Conservation (phyloP, 2,329 filamentous ascomycete genomes). For the Fusarium goolgardi region DNA sequence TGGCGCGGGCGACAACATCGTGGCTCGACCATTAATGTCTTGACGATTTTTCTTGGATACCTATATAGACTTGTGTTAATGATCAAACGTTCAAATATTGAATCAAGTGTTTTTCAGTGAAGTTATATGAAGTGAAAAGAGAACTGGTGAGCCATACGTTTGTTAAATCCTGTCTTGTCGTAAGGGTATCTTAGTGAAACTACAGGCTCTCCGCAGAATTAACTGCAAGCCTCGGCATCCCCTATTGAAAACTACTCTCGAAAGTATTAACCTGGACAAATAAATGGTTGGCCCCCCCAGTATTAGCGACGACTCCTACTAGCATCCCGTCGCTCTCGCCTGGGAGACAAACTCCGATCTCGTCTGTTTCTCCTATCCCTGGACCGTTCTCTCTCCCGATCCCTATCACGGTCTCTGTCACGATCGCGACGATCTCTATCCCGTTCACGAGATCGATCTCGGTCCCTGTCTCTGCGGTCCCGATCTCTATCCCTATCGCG, state of each 20-base stretch:
- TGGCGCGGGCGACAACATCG: conserved; percentile 35
- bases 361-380: conserved; percentile 44
- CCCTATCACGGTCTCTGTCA: conserved; percentile 24
- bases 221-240: not conserved
- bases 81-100: conserved; percentile 26
- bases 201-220: not conserved
- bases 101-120: not conserved
- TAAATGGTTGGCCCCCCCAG: conserved; percentile 47
- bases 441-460: conserved; percentile 51
- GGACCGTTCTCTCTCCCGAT: conserved; percentile 36
- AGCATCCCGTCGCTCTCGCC: conserved; percentile 52
- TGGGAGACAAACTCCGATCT: conserved; percentile 51
- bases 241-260: not conserved
- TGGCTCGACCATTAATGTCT: conserved; percentile 40
- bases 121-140: not conserved
- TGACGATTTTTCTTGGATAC: conserved; percentile 28
- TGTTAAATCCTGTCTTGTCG: not conserved
- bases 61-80: conserved; percentile 39
- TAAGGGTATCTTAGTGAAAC: conserved; percentile 37
- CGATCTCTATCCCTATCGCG: conserved; percentile 50
- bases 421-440: conserved; percentile 48
- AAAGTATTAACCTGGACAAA: conserved; percentile 3
- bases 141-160: not conserved
- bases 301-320: conserved; percentile 57
- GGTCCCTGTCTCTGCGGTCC: conserved; percentile 49